Conservation (phyloP, 345 rosid species). For the Dimocarpus longan region DNA sequence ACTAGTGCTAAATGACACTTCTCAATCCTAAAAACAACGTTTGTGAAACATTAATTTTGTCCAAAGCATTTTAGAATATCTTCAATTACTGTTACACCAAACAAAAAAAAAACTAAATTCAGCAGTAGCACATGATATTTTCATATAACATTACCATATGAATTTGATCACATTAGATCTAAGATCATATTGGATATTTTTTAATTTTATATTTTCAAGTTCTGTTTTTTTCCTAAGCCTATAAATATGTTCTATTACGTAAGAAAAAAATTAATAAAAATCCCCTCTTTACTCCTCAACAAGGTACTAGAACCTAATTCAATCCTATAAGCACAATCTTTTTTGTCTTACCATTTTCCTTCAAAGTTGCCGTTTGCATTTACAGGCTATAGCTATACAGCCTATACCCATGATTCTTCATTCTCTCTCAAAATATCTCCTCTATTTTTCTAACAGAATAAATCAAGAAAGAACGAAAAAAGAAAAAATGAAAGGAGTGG, state of each 20-base stretch:
- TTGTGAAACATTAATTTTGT: not conserved
- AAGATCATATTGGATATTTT: no score
- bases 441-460: not conserved
- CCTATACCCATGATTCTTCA: not conserved
- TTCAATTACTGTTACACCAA: not conserved
- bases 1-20: not conserved
- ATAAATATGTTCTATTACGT: no score
- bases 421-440: not conserved
- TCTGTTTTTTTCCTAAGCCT: no score
- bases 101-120: not conserved
- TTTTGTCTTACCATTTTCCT: not conserved
- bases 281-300: not conserved
- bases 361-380: not conserved
- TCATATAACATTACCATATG: no score
- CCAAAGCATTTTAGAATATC: not conserved
- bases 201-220: no score
- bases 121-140: not conserved
- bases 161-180: not conserved
- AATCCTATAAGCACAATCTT: not conserved
- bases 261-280: no score
- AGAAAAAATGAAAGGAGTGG: not conserved
- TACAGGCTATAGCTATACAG: not conserved
- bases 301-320: not conserved
- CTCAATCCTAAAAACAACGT: not conserved
- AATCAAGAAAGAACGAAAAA: not conserved